A percentile compares a stretch with the other conserved stretches of the same genome.
Conservation (phyloP, 768 basidiomycete genomes). For the Gloeostereum incarnatum region DNA sequence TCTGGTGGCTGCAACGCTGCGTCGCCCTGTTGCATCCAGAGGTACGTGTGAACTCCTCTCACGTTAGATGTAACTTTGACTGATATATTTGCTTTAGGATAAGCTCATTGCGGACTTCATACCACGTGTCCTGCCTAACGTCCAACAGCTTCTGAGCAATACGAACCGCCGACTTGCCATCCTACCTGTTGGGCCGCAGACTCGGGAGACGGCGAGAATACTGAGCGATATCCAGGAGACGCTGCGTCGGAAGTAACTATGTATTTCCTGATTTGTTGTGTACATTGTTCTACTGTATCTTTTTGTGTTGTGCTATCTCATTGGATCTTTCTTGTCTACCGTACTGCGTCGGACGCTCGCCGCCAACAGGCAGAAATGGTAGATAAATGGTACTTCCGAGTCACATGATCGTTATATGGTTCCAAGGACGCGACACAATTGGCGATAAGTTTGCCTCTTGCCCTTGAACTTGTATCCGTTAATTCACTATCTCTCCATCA, state of each 20-base stretch:
- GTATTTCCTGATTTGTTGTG: conserved; percentile 3
- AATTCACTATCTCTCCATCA: neutral
- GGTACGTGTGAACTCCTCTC: conserved; percentile 25
- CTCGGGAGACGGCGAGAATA: conserved; percentile 58
- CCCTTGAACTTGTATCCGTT: neutral
- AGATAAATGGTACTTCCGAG: neutral
- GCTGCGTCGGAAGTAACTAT: conserved; percentile 36
- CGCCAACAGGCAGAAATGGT: neutral
- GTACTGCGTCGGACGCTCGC: neutral
- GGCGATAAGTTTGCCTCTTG: neutral
- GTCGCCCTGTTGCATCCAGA: conserved; percentile 63
- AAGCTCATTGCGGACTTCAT: conserved; percentile 78
- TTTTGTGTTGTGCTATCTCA: neutral
- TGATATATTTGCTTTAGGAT: conserved; percentile 34
- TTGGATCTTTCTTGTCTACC: neutral
- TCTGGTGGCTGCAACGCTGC: conserved; percentile 85
- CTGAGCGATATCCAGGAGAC: conserved; percentile 72
- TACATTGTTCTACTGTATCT: neutral
- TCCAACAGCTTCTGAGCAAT: conserved; percentile 65
- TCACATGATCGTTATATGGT: neutral
- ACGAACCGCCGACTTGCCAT: conserved; percentile 76
- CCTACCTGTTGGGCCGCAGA: conserved; percentile 61
- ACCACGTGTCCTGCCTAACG: conserved; percentile 71
- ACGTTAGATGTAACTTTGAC: neutral
- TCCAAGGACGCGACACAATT: neutral